A percentile compares a stretch with the other conserved stretches of the same genome.
These are phyloP conservation scores for Chalciporus sphaerocephalus DNA, from an alignment of 768 basidiomycete species.

Conservation along the genomic window DNA sequence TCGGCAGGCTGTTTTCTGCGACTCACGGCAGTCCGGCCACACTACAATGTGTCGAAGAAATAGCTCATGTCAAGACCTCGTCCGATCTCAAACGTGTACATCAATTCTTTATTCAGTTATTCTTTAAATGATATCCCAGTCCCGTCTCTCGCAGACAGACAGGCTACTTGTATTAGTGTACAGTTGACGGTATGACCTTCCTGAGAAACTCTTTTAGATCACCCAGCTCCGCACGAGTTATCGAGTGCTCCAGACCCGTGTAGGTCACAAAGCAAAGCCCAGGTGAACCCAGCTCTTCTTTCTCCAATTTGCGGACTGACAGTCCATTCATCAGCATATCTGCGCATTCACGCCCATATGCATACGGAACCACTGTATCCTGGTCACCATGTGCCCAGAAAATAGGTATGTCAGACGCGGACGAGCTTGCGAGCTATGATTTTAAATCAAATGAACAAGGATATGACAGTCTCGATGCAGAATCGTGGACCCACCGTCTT, in stretches of 20 bases:
- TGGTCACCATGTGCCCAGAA: conserved; percentile 79
- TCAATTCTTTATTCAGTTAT: too few relatives aligned
- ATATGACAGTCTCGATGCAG: conserved; percentile 18
- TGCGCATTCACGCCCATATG: conserved; percentile 51
- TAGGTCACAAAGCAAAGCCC: conserved; percentile 66
- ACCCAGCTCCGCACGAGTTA: conserved; percentile 54
- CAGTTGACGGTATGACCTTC: conserved; percentile 42
- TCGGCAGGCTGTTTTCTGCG: background rate
- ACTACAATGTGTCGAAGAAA: too few relatives aligned
- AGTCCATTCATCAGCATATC: conserved; percentile 45
- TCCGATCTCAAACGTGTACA: too few relatives aligned
- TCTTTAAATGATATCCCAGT: too few relatives aligned
- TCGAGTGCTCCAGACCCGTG: conserved; percentile 58
- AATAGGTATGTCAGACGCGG: conserved; percentile 47
- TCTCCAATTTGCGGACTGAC: conserved; percentile 40
- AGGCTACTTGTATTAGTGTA: background rate
- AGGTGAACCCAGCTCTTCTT: conserved; percentile 7
- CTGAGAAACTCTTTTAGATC: conserved; percentile 66
- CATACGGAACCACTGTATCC: conserved; percentile 63
- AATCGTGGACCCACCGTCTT: conserved; percentile 33
- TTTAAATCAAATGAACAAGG: background rate
- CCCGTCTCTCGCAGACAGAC: background rate
- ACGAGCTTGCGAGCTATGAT: conserved; percentile 22
- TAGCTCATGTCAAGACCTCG: too few relatives aligned
- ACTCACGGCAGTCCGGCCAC: background rate